Percentiles rank a stretch among this genome's conserved stretches.
phyloP scores from a whole-genome alignment of 192 early-diverging fungal species.

The Umbelopsis sp. region DNA sequence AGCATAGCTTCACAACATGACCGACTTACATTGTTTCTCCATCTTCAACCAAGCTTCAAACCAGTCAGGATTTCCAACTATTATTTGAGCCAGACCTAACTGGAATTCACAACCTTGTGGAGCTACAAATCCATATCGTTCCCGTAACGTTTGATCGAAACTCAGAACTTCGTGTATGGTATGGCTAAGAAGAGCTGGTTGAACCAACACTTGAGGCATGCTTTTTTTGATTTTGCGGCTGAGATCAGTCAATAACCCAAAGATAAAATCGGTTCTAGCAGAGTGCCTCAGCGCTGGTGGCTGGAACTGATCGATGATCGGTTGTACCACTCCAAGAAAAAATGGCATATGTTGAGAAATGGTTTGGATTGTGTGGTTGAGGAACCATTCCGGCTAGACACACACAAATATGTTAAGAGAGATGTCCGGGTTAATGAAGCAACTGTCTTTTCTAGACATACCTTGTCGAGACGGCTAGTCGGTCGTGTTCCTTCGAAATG shows the following conservation, averaged over 20 bases:
- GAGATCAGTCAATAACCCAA: constrained; percentile 55
- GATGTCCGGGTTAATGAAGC: background rate
- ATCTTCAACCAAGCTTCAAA: constrained; percentile 72
- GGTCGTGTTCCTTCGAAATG: constrained; percentile 72
- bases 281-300: constrained; percentile 44
- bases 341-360: constrained; percentile 68
- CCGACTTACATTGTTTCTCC: constrained; percentile 61
- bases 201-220: constrained; percentile 49
- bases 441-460: constrained; percentile 19
- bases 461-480: constrained; percentile 77
- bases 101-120: constrained; percentile 41
- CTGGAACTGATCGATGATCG: constrained; percentile 46
- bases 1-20: background rate
- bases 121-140: constrained; percentile 58
- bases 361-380: constrained; percentile 59
- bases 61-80: constrained; percentile 57
- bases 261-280: constrained; percentile 73
- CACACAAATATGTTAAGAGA: background rate
- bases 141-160: constrained; percentile 71
- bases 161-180: constrained; percentile 64
- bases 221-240: constrained; percentile 59
- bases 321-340: constrained; percentile 63
- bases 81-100: constrained; percentile 26
- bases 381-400: constrained; percentile 75
- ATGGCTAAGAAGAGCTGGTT: constrained; percentile 66